Base-by-base conservation (phyloP, 140 eudicot genomes). In the Anethum foeniculum region DNA sequence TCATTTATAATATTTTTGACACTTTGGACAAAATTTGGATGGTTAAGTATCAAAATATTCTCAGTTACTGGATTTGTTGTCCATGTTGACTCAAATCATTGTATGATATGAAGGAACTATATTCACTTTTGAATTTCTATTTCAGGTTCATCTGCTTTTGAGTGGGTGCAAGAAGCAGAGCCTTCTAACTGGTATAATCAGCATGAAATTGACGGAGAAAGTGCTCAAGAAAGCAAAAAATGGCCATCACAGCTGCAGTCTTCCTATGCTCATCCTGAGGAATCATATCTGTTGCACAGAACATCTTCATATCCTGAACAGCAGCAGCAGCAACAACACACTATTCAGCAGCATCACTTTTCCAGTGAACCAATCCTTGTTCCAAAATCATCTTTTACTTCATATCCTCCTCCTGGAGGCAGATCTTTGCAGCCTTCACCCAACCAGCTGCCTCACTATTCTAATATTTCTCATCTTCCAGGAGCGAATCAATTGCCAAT, bases 301-400 rank as follows among this genome's bases (percentile, higher is more conserved):
- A 80, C 97, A 80, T 84, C 98, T 30, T 92, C 98, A 19, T 90
- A 87, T 85, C 98, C 98, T 65, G 98, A 93, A 16, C 84, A 90
- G 56, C 96, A 83, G 43, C 74, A 67, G 21, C 78, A 74, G 56
- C 96, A 83, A 6, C 72, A 71, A 23, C 49, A 74, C 27, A 43
- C 27, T 41, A 79, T 71, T 41, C 92, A 85, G 71, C 88, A 85
- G 39, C 82, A 87, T 72, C 89, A 88, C 54, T 88, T 87, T 80
- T 91, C 88, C 39, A 90, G 89, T 64, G 99, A 95, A 69, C 97
- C 97, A 38, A 84, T 86, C 81, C 90, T 89, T 39, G 86, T 85
- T 38, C 92, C 97, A 23, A 91, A 91, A 80, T 87, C 97, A 39
- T 84, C 98, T 25, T 92, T 89, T 85, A 82, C 95, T 72, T 93